Conservation (phyloP, 2,329 filamentous ascomycete genomes). For the Botrytis aclada region DNA sequence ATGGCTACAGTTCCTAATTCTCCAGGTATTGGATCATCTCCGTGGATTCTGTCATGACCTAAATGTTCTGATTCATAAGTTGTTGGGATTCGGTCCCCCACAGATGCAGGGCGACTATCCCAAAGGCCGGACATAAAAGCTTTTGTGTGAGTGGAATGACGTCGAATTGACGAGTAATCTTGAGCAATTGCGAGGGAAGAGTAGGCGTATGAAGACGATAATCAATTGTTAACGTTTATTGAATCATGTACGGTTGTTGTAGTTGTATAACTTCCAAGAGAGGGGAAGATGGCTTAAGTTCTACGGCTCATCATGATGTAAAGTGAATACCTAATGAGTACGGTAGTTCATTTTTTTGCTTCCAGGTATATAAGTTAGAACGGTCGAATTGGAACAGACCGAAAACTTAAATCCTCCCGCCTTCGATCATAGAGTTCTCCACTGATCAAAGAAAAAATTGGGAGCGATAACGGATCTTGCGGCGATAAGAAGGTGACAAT, state of each 20-base stretch:
- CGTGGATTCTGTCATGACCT: slow-evolving; percentile 35
- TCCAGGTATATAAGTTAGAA: neutral
- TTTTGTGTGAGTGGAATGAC: slow-evolving; percentile 18
- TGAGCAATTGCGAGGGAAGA: neutral
- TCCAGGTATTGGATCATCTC: slow-evolving; percentile 33
- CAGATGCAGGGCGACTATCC: slow-evolving; percentile 25
- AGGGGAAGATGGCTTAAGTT: neutral
- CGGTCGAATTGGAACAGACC: neutral
- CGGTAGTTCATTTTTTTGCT: neutral
- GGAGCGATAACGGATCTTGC: slow-evolving; percentile 14
- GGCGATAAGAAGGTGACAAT: slow-evolving; percentile 10
- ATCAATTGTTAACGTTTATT: neutral
- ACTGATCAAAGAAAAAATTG: slow-evolving; percentile 6
- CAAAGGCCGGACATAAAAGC: slow-evolving; percentile 30
- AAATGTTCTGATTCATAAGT: slow-evolving; percentile 23
- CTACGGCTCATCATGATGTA: slow-evolving; percentile 1
- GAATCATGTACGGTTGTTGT: neutral
- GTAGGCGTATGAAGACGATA: neutral
- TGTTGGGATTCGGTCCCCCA: slow-evolving; percentile 28
- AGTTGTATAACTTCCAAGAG: neutral
- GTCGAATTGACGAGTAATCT: slow-evolving; percentile 5
- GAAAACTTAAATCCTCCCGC: neutral
- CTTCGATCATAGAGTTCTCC: slow-evolving; percentile 1
- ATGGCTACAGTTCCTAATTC: slow-evolving; percentile 33
- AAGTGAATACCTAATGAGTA: neutral